Evolutionary conservation across 805 yeast genomes (phyloP).

Genomic region (Dipodascus albidus): DNA sequence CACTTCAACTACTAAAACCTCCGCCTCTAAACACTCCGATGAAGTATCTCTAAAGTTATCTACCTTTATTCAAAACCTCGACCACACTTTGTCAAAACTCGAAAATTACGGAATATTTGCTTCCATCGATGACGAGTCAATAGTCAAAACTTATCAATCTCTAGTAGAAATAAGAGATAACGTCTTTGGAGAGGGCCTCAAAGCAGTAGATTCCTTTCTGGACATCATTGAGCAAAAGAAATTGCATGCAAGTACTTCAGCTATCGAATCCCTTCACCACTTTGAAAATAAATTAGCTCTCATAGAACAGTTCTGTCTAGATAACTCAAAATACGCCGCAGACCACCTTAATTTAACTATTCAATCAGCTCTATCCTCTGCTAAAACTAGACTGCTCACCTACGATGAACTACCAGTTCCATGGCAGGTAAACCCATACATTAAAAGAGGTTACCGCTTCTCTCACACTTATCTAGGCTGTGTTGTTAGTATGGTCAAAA

Average conservation of each 20-base stretch:
- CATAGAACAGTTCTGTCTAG: constrained; percentile 23
- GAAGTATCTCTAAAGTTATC: neutral
- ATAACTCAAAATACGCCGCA: constrained; percentile 6
- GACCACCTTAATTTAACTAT: constrained; percentile 10
- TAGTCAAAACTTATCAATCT: constrained; percentile 19
- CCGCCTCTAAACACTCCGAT: neutral
- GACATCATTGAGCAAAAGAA: constrained; percentile 18
- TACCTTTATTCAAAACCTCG: neutral
- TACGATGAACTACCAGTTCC: constrained; percentile 82
- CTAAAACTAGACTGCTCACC: constrained; percentile 42
- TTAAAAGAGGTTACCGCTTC: constrained; percentile 78
- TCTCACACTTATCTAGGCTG: constrained; percentile 51
- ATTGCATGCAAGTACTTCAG: constrained; percentile 13
- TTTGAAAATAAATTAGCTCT: constrained; percentile 24
- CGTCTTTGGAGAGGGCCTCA: constrained; percentile 23
- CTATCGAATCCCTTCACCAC: constrained; percentile 20
- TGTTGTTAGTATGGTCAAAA: constrained; percentile 42
- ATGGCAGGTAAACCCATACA: constrained; percentile 88
- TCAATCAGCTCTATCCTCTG: constrained; percentile 16
- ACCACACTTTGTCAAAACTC: neutral
- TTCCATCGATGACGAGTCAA: constrained; percentile 19
- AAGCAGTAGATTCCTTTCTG: constrained; percentile 24
- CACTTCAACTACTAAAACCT: neutral
- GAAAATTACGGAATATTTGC: neutral
- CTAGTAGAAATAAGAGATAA: constrained; percentile 21